Base-by-base conservation (phyloP, 768 basidiomycete genomes). In the Termitomyces bulborhizus region DNA sequence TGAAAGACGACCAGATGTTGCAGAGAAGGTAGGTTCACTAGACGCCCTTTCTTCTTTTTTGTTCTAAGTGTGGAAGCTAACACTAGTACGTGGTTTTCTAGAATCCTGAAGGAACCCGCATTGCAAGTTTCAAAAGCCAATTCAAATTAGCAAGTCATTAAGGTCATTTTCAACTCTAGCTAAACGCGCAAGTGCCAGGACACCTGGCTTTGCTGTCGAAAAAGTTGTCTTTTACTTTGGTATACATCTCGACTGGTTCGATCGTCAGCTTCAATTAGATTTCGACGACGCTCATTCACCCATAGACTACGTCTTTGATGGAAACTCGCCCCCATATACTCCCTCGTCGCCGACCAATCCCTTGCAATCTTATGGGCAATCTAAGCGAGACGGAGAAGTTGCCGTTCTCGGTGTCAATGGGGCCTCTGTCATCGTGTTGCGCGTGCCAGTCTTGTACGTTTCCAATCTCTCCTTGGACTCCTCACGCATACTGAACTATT, bases 231-330 rank as follows among this genome's bases (percentile, higher is more conserved):
- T 92, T 84, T 67, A 85, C 75, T 24, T 73, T 99, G 43, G 78
- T 99, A 44, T 95, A 94, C 71, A 93, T 99, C 61, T 96, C 93
- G 6, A 98, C 94, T 36, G 92, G 89, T 83, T 57, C 37, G 39
- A 57, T 21, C 31, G 36, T 52, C n/a, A 4, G 8, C 16, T 26
- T 52, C 42, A 11, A 18, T 39, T n/a, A 32, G 18, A 51, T 40
- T 29, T 34, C 21, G 21, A 39, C 27, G 43, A 49, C 24, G 24
- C 39, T 24, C 48, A 57, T 37, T 41, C 21, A 45, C 58, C 46
- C 26, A 29, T 61, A 87, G 94, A 99, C 70, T 98, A 98, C 71
- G 93, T 99, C 15, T 98, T 98, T 65, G 92, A 95, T 59, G 96
- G 96, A 1, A 85, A 80, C n/a, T 84, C 86, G 1, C 92, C 96